Percentiles rank a stretch among this genome's conserved stretches.
phyloP scores from a whole-genome alignment of 2,329 filamentous ascomycete genomes.

The Neofusicoccum laricinum region DNA sequence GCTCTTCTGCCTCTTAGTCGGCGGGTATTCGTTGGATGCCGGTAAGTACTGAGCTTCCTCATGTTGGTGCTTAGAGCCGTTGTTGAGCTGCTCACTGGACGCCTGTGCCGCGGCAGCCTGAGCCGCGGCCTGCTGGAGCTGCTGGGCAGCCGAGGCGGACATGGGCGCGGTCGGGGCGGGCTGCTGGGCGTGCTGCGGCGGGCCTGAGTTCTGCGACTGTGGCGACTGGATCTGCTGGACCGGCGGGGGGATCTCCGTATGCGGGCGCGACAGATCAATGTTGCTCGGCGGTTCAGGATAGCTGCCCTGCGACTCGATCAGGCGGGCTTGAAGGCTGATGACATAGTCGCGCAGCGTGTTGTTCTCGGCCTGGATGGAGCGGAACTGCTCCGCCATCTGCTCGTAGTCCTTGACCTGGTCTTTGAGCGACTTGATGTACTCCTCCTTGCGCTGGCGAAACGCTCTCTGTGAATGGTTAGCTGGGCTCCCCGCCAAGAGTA shows the following conservation, averaged over 20 bases:
- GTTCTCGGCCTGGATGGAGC: constrained; percentile 82
- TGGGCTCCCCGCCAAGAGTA: too few relatives aligned
- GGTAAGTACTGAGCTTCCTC: constrained; percentile 16
- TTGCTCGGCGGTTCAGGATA: constrained; percentile 80
- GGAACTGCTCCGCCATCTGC: constrained; percentile 72
- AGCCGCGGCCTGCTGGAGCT: constrained; percentile 18
- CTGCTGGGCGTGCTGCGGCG: background rate
- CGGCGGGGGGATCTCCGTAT: constrained; percentile 21
- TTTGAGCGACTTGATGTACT: constrained; percentile 96
- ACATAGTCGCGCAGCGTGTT: constrained; percentile 90
- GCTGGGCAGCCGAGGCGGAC: constrained; percentile 22
- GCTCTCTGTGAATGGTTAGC: constrained; percentile 62
- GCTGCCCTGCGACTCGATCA: constrained; percentile 80
- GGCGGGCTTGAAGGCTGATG: constrained; percentile 79
- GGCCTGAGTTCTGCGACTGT: constrained; percentile 12
- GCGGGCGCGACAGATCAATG: constrained; percentile 64
- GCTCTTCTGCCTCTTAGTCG: constrained; percentile 15
- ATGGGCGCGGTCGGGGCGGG: constrained; percentile 30
- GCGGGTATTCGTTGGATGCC: constrained; percentile 14
- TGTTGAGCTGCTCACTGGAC: constrained; percentile 7
- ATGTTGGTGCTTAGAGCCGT: constrained; percentile 17
- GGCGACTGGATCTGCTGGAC: constrained; percentile 25
- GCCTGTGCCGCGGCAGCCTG: constrained; percentile 30
- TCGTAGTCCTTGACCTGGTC: constrained; percentile 83
- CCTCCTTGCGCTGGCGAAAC: constrained; percentile 95